phyloP scores from a whole-genome alignment of 2,329 filamentous ascomycete genomes.

The Cryphonectria carpinicola region DNA sequence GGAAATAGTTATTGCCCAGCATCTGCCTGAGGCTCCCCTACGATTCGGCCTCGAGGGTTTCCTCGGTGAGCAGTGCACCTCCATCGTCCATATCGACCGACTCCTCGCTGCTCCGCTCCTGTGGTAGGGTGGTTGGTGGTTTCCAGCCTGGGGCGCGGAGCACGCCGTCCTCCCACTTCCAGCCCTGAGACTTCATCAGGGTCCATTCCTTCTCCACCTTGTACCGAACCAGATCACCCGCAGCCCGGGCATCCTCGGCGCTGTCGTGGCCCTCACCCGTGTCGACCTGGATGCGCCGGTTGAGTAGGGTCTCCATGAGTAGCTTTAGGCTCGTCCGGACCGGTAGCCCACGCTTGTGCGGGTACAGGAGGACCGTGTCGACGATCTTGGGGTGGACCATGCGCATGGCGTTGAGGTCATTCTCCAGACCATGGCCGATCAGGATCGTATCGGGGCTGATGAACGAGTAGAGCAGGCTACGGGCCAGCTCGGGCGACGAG shows the following conservation, averaged over 20 bases:
- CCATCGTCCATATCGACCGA: slow-evolving; percentile 12
- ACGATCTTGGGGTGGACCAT: slow-evolving; percentile 84
- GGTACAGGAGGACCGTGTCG: slow-evolving; percentile 84
- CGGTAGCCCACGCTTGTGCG: slow-evolving; percentile 77
- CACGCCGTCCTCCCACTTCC: slow-evolving; percentile 59
- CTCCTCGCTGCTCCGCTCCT: slow-evolving; percentile 24
- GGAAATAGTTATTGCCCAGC: slow-evolving; percentile 10
- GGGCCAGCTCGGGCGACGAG: slow-evolving; percentile 72
- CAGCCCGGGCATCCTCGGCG: slow-evolving; percentile 85
- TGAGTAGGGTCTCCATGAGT: slow-evolving; percentile 71
- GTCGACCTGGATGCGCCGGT: slow-evolving; percentile 78
- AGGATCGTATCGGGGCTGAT: slow-evolving; percentile 79
- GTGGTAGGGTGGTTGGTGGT: background rate
- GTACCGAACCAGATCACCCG: slow-evolving; percentile 80
- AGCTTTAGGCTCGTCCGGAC: slow-evolving; percentile 76
- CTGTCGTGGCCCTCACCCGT: slow-evolving; percentile 78
- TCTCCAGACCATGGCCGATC: slow-evolving; percentile 92
- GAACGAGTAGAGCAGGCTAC: slow-evolving; percentile 75
- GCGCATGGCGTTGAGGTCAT: slow-evolving; percentile 85
- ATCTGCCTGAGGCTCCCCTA: slow-evolving; percentile 10
- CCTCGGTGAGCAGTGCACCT: slow-evolving; percentile 41
- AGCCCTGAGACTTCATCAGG: slow-evolving; percentile 67
- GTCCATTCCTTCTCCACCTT: slow-evolving; percentile 75
- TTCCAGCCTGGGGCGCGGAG: slow-evolving; percentile 20
- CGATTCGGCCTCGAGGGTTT: slow-evolving; percentile 40